phyloP scores from a whole-genome alignment of 2,329 filamentous ascomycete genomes.

The Pseudodiploospora longispora region DNA sequence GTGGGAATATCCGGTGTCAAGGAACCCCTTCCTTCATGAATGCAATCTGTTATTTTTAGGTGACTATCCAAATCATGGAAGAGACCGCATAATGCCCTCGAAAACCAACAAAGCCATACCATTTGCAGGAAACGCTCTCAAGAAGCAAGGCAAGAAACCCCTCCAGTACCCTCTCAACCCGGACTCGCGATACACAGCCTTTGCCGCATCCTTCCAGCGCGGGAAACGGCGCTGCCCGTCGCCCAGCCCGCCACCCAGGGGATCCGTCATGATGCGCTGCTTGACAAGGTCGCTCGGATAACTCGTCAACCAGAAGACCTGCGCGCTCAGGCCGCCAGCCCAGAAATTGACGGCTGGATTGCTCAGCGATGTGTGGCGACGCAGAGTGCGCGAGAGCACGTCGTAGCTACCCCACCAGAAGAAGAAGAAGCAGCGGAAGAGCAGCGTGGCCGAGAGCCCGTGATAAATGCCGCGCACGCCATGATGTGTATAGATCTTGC shows the following conservation, averaged over 20 bases:
- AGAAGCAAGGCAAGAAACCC: slow-evolving; percentile 87
- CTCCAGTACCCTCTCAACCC: slow-evolving; percentile 83
- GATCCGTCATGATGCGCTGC: slow-evolving; percentile 95
- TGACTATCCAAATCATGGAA: slow-evolving; percentile 32
- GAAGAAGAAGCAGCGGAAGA: slow-evolving; percentile 93
- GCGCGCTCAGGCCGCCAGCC: slow-evolving; percentile 87
- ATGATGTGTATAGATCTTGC: slow-evolving; percentile 62
- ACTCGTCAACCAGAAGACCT: slow-evolving; percentile 88
- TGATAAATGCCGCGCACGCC: slow-evolving; percentile 78
- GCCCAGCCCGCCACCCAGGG: slow-evolving; percentile 60
- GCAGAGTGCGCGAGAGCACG: slow-evolving; percentile 62
- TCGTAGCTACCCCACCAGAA: slow-evolving; percentile 99
- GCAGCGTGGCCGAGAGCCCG: slow-evolving; percentile 72
- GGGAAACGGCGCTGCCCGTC: slow-evolving; percentile 63
- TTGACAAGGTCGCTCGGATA: slow-evolving; percentile 94
- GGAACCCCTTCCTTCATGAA: too few relatives aligned
- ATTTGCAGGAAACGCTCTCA: slow-evolving; percentile 92
- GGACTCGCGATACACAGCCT: slow-evolving; percentile 64
- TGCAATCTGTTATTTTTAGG: not conserved
- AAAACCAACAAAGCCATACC: slow-evolving; percentile 89
- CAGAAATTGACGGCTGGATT: slow-evolving; percentile 88
- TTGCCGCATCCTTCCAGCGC: slow-evolving; percentile 73
- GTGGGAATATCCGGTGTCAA: too few relatives aligned
- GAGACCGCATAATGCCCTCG: slow-evolving; percentile 75
- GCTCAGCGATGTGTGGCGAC: slow-evolving; percentile 59